Percentiles rank a stretch among this genome's conserved stretches.
Conservation (phyloP, 352 stramenopile genomes). For the Pelagophyceae sp. region DNA sequence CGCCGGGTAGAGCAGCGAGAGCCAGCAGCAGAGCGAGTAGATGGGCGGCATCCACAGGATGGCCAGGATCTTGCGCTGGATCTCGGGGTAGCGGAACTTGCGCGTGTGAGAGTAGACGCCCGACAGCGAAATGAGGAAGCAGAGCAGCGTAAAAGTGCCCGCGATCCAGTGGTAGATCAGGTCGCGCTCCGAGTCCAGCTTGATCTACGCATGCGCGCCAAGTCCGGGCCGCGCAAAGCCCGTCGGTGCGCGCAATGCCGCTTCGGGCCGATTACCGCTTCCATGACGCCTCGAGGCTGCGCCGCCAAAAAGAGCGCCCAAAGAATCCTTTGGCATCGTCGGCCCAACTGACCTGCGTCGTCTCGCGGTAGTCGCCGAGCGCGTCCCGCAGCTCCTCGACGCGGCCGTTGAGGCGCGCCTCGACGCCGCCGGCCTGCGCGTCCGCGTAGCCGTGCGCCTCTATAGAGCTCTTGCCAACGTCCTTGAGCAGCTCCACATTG, state of each 20-base stretch:
- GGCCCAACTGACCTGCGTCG: background rate
- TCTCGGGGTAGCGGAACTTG: constrained; percentile 79
- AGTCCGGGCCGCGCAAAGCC: too few species aligned
- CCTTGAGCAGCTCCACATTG: background rate
- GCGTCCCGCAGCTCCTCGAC: background rate
- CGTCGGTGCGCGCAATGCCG: too few species aligned
- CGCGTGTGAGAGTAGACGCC: constrained; percentile 77
- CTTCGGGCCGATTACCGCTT: too few species aligned
- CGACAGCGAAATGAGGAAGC: constrained; percentile 69
- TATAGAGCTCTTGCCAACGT: background rate
- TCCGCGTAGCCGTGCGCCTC: background rate
- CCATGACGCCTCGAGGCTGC: too few species aligned
- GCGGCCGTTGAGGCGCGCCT: background rate
- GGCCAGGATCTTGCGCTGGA: constrained; percentile 83
- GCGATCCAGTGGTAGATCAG: constrained; percentile 62
- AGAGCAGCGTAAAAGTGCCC: constrained; percentile 74
- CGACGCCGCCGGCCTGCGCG: background rate
- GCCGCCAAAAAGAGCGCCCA: too few species aligned
- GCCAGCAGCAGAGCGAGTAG: constrained; percentile 59
- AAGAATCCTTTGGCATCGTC: too few species aligned
- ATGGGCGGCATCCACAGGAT: constrained; percentile 76
- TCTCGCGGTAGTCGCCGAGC: constrained; percentile 18
- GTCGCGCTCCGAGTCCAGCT: constrained; percentile 45
- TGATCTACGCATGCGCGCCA: too few species aligned
- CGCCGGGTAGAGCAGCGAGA: constrained; percentile 50